Conservation (phyloP, 192 early-diverging fungal species). For the Phycomyces nitens region DNA sequence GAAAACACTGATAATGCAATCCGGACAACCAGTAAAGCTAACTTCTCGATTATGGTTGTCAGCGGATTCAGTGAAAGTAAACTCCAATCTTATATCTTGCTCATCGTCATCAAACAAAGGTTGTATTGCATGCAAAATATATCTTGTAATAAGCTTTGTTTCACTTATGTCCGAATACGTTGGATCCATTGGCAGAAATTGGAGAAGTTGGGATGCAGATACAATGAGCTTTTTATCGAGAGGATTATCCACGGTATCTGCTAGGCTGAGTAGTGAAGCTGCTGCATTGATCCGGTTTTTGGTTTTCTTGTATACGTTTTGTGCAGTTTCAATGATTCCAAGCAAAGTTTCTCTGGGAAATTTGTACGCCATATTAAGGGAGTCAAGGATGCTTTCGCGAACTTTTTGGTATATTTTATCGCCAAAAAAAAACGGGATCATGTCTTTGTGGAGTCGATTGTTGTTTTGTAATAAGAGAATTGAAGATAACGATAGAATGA, state of each 20-base stretch:
- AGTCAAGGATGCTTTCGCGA: constrained; percentile 4
- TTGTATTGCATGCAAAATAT: constrained; percentile 10
- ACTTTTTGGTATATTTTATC: background rate
- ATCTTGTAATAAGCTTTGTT: constrained; percentile 10
- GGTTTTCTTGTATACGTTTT: constrained; percentile 10
- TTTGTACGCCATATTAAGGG: too few species aligned
- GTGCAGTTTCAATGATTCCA: constrained; percentile 12
- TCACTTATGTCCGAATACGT: constrained; percentile 8
- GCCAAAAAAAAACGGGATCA: constrained; percentile 5
- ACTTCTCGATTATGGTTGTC: constrained; percentile 9
- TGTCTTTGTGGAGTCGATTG: constrained; percentile 15
- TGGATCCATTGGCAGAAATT: constrained; percentile 13
- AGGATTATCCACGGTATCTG: background rate
- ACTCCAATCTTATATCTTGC: constrained; percentile 9
- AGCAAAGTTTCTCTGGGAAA: too few species aligned
- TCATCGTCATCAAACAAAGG: constrained; percentile 15
- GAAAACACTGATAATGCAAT: constrained; percentile 15
- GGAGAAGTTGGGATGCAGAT: constrained; percentile 11
- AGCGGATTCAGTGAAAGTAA: constrained; percentile 10
- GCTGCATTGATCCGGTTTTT: constrained; percentile 5
- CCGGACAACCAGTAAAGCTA: constrained; percentile 13
- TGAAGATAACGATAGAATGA: constrained; percentile 6
- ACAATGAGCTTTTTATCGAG: constrained; percentile 10
- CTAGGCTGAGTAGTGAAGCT: constrained; percentile 8
- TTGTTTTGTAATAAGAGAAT: constrained; percentile 13